Conservation (phyloP, 2,329 filamentous ascomycete genomes). For the Colletotrichum truncatum region DNA sequence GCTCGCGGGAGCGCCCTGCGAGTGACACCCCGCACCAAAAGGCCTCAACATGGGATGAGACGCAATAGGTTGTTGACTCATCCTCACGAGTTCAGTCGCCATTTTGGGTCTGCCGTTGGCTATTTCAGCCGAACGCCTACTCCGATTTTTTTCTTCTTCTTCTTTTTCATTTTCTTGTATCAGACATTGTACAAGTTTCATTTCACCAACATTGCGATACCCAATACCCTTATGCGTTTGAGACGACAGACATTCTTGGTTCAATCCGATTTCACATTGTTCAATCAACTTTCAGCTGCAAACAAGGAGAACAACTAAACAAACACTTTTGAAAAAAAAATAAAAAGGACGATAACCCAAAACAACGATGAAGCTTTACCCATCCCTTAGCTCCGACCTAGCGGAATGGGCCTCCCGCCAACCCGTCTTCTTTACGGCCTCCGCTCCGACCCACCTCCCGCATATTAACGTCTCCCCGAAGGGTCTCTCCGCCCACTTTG, state of each 20-base stretch:
- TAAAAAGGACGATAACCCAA: neutral
- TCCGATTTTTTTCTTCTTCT: neutral
- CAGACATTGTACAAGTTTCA: conserved; percentile 16
- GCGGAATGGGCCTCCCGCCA: conserved; percentile 72
- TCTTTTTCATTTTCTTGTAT: conserved; percentile 6
- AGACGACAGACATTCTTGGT: conserved; percentile 3
- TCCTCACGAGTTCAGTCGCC: conserved; percentile 7
- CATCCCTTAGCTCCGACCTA: conserved; percentile 63
- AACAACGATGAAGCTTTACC: conserved; percentile 67
- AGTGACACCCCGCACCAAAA: conserved; percentile 4
- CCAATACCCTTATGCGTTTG: conserved; percentile 20
- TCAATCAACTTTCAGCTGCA: neutral
- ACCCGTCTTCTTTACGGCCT: conserved; percentile 79
- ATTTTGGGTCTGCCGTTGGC: neutral
- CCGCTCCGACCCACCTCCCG: conserved; percentile 71
- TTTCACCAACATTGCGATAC: conserved; percentile 22
- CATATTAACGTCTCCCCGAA: conserved; percentile 85
- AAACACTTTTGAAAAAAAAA: neutral
- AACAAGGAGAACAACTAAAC: neutral
- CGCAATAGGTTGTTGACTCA: conserved; percentile 25
- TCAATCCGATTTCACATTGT: neutral
- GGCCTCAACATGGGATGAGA: neutral
- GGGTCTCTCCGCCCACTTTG: conserved; percentile 71
- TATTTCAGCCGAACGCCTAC: neutral
- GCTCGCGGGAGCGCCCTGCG: neutral